phyloP scores from a whole-genome alignment of 768 basidiomycete species.

The Gloeostereum incarnatum region DNA sequence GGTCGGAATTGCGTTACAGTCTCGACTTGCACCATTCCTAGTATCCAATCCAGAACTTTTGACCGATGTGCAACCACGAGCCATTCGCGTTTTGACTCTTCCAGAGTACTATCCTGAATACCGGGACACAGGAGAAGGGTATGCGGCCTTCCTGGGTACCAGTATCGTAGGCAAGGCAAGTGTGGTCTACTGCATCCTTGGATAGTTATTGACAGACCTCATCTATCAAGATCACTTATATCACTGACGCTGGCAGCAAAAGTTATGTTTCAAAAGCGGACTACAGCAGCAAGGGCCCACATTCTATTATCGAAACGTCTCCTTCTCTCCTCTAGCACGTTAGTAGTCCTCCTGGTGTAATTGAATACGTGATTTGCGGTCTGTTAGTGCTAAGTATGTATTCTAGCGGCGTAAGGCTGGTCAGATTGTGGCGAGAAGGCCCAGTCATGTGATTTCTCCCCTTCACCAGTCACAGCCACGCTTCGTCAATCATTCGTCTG shows the following conservation, averaged over 20 bases:
- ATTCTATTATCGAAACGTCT: slow-evolving; percentile 68
- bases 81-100: slow-evolving; percentile 51
- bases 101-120: slow-evolving; percentile 93
- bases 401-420: too few species aligned
- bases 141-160: slow-evolving; percentile 73
- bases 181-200: neutral
- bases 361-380: too few species aligned
- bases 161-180: slow-evolving; percentile 80
- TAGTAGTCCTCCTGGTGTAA: too few species aligned
- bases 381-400: too few species aligned
- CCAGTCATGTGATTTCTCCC: too few species aligned
- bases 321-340: slow-evolving; percentile 60
- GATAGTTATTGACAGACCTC: slow-evolving; percentile 3
- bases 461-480: too few species aligned
- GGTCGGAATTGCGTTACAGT: slow-evolving; percentile 59
- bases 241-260: slow-evolving; percentile 56
- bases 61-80: slow-evolving; percentile 65
- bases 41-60: slow-evolving; percentile 51
- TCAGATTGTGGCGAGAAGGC: too few species aligned
- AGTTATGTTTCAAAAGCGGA: slow-evolving; percentile 77
- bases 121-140: slow-evolving; percentile 73
- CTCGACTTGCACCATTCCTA: slow-evolving; percentile 56
- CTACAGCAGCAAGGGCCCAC: slow-evolving; percentile 65
- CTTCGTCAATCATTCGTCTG: too few species aligned
- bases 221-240: slow-evolving; percentile 56